These are phyloP conservation scores for Cryptococcus sp. DNA, from an alignment of 1,284 basidiomycete genomes.

Conservation along the genomic window DNA sequence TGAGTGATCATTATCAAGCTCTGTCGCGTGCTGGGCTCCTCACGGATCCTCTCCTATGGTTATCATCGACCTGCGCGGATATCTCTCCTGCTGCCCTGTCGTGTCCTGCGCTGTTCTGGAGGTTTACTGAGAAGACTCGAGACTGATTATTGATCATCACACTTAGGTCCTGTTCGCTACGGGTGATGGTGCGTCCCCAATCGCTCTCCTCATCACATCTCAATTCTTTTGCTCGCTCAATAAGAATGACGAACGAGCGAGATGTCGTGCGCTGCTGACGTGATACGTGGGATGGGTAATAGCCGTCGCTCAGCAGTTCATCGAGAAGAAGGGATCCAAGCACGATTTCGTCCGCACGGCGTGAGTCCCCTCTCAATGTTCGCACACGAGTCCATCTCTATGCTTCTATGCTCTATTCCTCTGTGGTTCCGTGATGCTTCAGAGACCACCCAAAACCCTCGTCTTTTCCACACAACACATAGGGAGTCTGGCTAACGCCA, in stretches of 20 bases:
- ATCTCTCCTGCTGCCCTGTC: too few relatives aligned
- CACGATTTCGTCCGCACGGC: constrained; percentile 54
- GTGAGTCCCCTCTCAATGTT: constrained; percentile 37
- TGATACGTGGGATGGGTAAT: neutral
- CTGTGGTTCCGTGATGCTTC: too few relatives aligned
- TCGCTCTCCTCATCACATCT: neutral
- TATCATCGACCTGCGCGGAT: too few relatives aligned
- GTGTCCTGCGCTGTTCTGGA: too few relatives aligned
- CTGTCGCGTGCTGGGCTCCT: neutral
- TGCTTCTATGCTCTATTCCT: too few relatives aligned
- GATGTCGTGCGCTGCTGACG: neutral
- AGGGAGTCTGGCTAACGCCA: too few relatives aligned
- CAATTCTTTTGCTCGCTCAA: neutral
- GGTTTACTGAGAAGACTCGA: neutral
- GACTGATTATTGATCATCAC: neutral
- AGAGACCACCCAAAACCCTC: too few relatives aligned
- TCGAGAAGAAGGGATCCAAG: constrained; percentile 55
- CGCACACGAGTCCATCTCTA: too few relatives aligned
- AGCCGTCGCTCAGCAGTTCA: constrained; percentile 57
- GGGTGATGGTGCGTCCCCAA: constrained; percentile 48
- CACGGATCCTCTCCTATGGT: too few relatives aligned
- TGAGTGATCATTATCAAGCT: constrained; percentile 24
- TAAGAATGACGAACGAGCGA: neutral
- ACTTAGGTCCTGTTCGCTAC: constrained; percentile 54
- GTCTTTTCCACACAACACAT: too few relatives aligned